Percentiles rank a stretch among this genome's conserved stretches.
phyloP scores from a whole-genome alignment of 148 eudicot genomes.

The Euryodendron excelsum region DNA sequence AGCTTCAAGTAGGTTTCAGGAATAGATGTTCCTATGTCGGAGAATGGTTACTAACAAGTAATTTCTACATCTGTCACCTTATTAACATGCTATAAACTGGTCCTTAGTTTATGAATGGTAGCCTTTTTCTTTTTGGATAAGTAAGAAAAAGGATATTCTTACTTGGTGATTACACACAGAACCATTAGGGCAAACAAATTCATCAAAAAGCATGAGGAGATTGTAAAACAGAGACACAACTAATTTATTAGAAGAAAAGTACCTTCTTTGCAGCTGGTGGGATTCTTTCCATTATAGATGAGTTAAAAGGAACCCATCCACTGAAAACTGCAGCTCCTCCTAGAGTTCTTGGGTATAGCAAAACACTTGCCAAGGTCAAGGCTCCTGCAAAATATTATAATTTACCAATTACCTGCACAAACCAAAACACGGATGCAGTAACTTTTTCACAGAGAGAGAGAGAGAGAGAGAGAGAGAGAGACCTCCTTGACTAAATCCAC shows the following conservation, averaged over 20 bases:
- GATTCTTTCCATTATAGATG: conserved; percentile 55
- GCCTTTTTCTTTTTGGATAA: too few species aligned
- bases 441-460: conserved; percentile 12
- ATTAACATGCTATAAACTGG: not conserved
- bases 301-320: conserved; percentile 95
- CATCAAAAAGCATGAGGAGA: not conserved
- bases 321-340: conserved; percentile 98
- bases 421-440: conserved; percentile 5
- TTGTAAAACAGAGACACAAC: not conserved
- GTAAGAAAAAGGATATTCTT: not conserved
- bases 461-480: too few species aligned
- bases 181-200: not conserved
- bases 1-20: not conserved
- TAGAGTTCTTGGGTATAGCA: conserved; percentile 80
- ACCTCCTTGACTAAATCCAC: conserved; percentile 99
- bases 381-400: conserved; percentile 57
- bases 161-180: not conserved
- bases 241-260: not conserved
- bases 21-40: not conserved
- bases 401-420: not conserved
- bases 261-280: conserved; percentile 87
- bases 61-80: not conserved
- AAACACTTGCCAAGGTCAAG: conserved; percentile 90
- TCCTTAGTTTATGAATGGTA: not conserved
- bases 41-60: not conserved